Evolutionary conservation across 345 rosid species (phyloP).

Genomic region (Brassica napus): Da-Ae NC_063435.1:12799001-12799500

Average conservation of each 20-base stretch:
- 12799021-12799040: slow-evolving; percentile 68
- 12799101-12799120: slow-evolving; percentile 76
- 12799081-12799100: slow-evolving; percentile 79
- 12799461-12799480: not conserved
- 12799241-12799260: not conserved
- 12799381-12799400: not conserved
- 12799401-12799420: not conserved
- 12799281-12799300: not conserved
- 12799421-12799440: not conserved
- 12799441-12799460: not conserved
- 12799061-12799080: slow-evolving; percentile 74
- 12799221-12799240: not conserved
- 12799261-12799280: not conserved
- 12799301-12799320: slow-evolving; percentile 23
- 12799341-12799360: not conserved
- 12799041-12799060: slow-evolving; percentile 84
- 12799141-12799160: slow-evolving; percentile 82
- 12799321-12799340: slow-evolving; percentile 19
- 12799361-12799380: not conserved
- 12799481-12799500: not conserved
- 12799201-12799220: slow-evolving; percentile 20
- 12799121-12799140: slow-evolving; percentile 84
- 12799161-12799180: slow-evolving; percentile 86
- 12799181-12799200: slow-evolving; percentile 85
- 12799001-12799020: slow-evolving; percentile 67